Base-by-base conservation (phyloP, 2,329 filamentous ascomycete genomes). In the Sporothrix humicola region DNA sequence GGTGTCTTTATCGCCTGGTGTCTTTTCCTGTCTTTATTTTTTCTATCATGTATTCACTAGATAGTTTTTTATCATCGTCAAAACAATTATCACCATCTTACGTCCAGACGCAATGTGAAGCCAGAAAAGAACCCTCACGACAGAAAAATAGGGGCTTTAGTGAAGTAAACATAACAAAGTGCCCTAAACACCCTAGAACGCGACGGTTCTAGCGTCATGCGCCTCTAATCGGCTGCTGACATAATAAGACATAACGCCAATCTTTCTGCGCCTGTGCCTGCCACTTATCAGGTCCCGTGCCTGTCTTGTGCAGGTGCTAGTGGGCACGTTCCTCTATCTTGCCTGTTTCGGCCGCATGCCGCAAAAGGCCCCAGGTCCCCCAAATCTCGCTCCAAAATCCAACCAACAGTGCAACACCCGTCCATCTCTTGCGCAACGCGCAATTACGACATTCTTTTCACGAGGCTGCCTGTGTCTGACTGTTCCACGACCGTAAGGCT, bases 301-400 rank as follows among this genome's bases (percentile, higher is more conserved):
- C 66, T 37, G 65, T 54, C 66, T 20, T n/a, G 37, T 26, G 48
- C 66, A 15, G 10, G 48, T 37, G 48, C 48, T 54, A 69, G 66
- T 12, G 66, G 48, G 48, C 48, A 69, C 66, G 48, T 69, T 69
- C 26, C 66, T 44, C 26, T 56, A 69, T 69, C 66, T 69, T 54
- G 66, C 65, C 65, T 68, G 46, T 68, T 68, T 68, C 46, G 65
- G 65, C 65, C 46, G 46, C 65, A 66, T 66, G 61, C 61, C 61
- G 61, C 61, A 48, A 65, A 23, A 15, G 48, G 13, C 48, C 23
- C 31, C 31, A 37, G 31, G 15, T 37, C 26, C 15, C 63, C 48
- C 46, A 31, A 68, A 48, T 66, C 61, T 66, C 44, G 61, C 46
- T 52, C 20, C 15, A 68, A 68, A 37, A 37, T 37, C 31, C 1